These are phyloP conservation scores for Paecilomyces sp. DNA, from an alignment of 2,329 filamentous ascomycete genomes.

Conservation along the genomic window DNA sequence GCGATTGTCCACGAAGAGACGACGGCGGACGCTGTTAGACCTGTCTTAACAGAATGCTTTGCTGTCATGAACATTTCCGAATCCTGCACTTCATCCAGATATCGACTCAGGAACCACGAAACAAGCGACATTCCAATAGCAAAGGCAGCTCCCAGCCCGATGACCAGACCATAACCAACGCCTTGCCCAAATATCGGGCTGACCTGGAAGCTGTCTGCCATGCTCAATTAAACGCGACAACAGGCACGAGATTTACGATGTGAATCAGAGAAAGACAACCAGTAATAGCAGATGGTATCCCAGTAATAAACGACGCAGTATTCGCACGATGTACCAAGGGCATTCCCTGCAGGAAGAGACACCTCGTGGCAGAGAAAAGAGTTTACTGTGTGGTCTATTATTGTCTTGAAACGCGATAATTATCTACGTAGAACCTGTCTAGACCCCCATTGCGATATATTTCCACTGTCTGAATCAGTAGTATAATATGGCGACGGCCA, in stretches of 20 bases:
- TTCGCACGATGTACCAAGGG: background rate
- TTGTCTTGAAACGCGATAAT: background rate
- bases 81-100: slow-evolving; percentile 8
- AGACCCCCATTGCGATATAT: background rate
- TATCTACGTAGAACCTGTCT: background rate
- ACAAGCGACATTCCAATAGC: slow-evolving; percentile 1
- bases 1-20: slow-evolving; percentile 42
- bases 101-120: slow-evolving; percentile 1
- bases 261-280: background rate
- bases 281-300: background rate
- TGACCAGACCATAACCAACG: background rate
- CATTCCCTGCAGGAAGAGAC: background rate
- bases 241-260: background rate
- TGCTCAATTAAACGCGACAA: background rate
- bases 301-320: background rate
- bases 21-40: slow-evolving; percentile 38
- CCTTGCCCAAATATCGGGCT: background rate
- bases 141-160: slow-evolving; percentile 1
- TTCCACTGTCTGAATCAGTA: background rate
- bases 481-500: background rate
- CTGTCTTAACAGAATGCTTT: slow-evolving; percentile 20
- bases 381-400: background rate
- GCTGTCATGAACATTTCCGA: slow-evolving; percentile 18
- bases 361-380: background rate
- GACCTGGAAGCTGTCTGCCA: background rate